Percentiles rank a stretch among this genome's conserved stretches.
phyloP scores from a whole-genome alignment of 176 grass and related monocot species.

The Luzula sylvatica region DNA sequence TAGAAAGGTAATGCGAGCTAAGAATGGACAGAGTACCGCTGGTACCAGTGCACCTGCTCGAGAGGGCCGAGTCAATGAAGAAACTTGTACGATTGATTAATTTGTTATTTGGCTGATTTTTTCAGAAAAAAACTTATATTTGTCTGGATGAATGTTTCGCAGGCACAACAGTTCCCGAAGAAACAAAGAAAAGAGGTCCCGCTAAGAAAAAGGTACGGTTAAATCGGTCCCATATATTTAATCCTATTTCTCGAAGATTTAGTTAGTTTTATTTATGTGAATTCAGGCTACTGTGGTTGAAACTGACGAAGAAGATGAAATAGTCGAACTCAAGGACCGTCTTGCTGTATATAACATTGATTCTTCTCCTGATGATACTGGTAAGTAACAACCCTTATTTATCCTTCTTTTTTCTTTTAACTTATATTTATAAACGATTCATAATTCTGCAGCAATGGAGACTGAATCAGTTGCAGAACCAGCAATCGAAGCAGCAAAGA shows the following conservation, averaged over 20 bases:
- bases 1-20: conserved; percentile 20
- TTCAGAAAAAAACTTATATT: not conserved
- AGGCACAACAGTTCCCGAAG: too few relatives aligned
- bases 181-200: conserved; percentile 27
- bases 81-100: conserved; percentile 20
- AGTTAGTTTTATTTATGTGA: conserved; percentile 3
- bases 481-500: too few relatives aligned
- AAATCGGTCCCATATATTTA: too few relatives aligned
- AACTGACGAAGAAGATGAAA: conserved; percentile 39
- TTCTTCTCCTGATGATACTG: conserved; percentile 15
- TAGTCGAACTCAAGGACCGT: conserved; percentile 13
- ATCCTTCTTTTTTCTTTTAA: not conserved
- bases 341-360: conserved; percentile 23
- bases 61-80: conserved; percentile 39
- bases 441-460: not conserved
- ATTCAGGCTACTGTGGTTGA: conserved; percentile 25
- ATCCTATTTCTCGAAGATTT: too few relatives aligned
- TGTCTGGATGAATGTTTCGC: not conserved
- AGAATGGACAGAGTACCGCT: not conserved
- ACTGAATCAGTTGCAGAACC: conserved; percentile 2
- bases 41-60: conserved; percentile 14
- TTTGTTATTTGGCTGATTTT: not conserved
- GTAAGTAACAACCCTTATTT: conserved; percentile 1
- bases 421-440: too few relatives aligned
- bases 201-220: conserved; percentile 41